phyloP scores from a whole-genome alignment of 305 asterid species.

The Solanum aculeatissimum region DNA sequence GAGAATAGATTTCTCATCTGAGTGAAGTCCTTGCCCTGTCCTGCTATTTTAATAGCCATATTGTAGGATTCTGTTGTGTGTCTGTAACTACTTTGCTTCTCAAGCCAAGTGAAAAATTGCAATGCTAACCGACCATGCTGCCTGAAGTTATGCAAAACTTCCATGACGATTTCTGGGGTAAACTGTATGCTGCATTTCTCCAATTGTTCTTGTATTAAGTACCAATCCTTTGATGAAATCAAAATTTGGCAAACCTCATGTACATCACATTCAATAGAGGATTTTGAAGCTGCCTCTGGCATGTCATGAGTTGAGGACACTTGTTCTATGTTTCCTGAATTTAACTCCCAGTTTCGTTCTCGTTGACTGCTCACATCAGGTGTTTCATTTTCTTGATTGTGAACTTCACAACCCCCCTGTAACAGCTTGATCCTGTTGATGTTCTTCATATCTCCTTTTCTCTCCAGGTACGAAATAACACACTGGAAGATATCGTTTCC shows the following conservation, averaged over 20 bases:
- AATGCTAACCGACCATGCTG: slow-evolving; percentile 37
- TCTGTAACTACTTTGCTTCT: slow-evolving; percentile 36
- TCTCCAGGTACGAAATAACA: slow-evolving; percentile 37
- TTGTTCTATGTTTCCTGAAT: slow-evolving; percentile 9
- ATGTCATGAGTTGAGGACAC: neutral
- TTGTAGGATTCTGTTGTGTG: slow-evolving; percentile 54
- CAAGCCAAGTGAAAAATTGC: slow-evolving; percentile 71
- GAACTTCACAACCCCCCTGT: slow-evolving; percentile 11
- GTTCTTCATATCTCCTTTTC: slow-evolving; percentile 37
- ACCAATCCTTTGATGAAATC: slow-evolving; percentile 52
- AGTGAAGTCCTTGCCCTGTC: slow-evolving; percentile 71
- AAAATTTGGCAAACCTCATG: slow-evolving; percentile 31
- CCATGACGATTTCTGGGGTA: slow-evolving; percentile 45
- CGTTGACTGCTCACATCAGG: slow-evolving; percentile 5
- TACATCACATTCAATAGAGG: slow-evolving; percentile 9
- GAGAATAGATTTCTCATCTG: slow-evolving; percentile 63
- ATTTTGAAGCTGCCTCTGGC: slow-evolving; percentile 7
- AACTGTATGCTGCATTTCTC: slow-evolving; percentile 31
- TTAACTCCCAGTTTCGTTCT: slow-evolving; percentile 5
- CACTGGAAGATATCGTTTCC: slow-evolving; percentile 30
- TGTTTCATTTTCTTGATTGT: slow-evolving; percentile 6
- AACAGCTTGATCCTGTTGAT: slow-evolving; percentile 24
- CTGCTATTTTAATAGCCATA: slow-evolving; percentile 72
- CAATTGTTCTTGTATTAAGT: slow-evolving; percentile 41
- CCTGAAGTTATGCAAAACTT: slow-evolving; percentile 34